These are phyloP conservation scores for Ophiobolus disseminans DNA, from an alignment of 2,329 filamentous ascomycete genomes.

Conservation along the genomic window DNA sequence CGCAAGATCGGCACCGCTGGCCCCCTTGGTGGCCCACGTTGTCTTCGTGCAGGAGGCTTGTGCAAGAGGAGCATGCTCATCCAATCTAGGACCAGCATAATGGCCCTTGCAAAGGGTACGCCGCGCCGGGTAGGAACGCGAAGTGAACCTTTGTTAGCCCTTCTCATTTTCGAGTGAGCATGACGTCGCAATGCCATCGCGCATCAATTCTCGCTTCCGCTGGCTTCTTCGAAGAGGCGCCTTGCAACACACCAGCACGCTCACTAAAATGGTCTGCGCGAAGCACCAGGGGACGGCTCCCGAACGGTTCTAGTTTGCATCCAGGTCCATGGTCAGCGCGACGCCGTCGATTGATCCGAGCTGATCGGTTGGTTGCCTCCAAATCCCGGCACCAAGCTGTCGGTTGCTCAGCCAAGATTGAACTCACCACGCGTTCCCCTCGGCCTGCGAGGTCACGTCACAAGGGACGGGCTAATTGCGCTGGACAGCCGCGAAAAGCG, in stretches of 20 bases:
- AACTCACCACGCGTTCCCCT: constrained; percentile 11
- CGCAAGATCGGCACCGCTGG: constrained; percentile 6
- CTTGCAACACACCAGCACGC: no score
- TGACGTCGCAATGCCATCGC: no score
- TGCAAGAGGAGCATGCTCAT: background rate
- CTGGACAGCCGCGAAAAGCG: constrained; percentile 21
- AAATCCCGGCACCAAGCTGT: constrained; percentile 39
- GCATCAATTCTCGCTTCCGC: no score
- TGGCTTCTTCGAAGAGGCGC: background rate
- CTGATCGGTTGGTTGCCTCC: constrained; percentile 39
- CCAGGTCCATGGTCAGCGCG: constrained; percentile 36
- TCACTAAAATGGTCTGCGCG: no score
- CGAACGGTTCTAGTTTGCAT: constrained; percentile 33
- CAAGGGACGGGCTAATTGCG: constrained; percentile 21
- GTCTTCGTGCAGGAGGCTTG: background rate
- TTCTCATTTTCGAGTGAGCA: no score
- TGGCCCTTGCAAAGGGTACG: background rate
- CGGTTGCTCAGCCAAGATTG: constrained; percentile 29
- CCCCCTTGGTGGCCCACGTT: background rate
- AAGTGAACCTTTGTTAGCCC: background rate
- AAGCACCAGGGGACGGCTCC: constrained; percentile 18
- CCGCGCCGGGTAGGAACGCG: constrained; percentile 1
- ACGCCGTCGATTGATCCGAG: constrained; percentile 32
- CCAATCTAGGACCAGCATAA: background rate
- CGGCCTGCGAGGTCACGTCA: constrained; percentile 24